A percentile compares a stretch with the other conserved stretches of the same genome.
Evolutionary conservation across 2,329 filamentous ascomycete species (phyloP).

Genomic region (Chaetomium globosum): DNA sequence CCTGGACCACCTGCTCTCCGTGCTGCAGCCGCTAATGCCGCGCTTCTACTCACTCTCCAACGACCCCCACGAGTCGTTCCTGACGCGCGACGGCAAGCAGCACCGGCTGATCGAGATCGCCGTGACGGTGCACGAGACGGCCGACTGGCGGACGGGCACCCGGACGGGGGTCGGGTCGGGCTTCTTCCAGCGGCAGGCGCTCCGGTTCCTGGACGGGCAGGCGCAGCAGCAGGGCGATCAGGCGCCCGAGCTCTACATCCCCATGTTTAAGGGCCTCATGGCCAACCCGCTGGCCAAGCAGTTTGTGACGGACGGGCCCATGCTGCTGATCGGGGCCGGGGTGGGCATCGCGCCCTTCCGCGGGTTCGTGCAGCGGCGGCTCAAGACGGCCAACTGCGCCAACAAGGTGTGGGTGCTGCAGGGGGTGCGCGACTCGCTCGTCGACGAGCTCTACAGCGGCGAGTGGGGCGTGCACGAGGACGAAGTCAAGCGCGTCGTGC

Average conservation of each 20-base stretch:
- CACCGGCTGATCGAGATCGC: conserved; percentile 90
- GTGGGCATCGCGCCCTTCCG: conserved; percentile 97
- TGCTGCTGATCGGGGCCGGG: conserved; percentile 95
- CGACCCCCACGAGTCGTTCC: conserved; percentile 79
- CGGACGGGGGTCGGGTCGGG: conserved; percentile 89
- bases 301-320: conserved; percentile 91
- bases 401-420: conserved; percentile 98
- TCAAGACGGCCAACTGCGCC: conserved; percentile 92
- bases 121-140: conserved; percentile 89
- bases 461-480: conserved; percentile 94
- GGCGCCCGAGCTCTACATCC: conserved; percentile 69
- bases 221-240: conserved; percentile 50
- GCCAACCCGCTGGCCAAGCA: conserved; percentile 90
- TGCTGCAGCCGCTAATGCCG: conserved; percentile 88
- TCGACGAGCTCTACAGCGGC: conserved; percentile 95
- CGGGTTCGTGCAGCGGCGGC: conserved; percentile 90
- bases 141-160: conserved; percentile 71
- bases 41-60: conserved; percentile 98
- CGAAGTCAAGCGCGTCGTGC: conserved; percentile 79
- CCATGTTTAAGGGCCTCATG: conserved; percentile 99
- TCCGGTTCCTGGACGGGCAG: conserved; percentile 69
- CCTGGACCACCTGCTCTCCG: conserved; percentile 76
- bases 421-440: conserved; percentile 86
- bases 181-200: conserved; percentile 86
- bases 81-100: conserved; percentile 67